phyloP scores from a whole-genome alignment of 305 asterid genomes.

The Fraxinus dipetala region DNA sequence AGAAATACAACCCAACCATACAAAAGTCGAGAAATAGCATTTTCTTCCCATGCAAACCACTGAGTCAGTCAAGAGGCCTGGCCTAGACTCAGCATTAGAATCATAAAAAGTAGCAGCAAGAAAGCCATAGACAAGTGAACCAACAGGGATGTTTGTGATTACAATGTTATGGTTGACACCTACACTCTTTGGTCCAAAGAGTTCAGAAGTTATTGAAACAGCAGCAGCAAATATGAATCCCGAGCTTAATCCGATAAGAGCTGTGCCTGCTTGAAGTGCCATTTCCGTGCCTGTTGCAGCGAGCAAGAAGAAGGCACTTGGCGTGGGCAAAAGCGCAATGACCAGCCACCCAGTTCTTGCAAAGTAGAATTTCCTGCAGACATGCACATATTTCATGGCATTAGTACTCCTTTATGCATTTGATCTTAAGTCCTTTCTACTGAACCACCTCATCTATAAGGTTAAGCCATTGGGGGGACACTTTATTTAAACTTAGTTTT shows the following conservation, averaged over 20 bases:
- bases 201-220: constrained; percentile 84
- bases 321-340: constrained; percentile 64
- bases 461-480: not conserved
- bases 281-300: constrained; percentile 41
- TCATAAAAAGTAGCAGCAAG: constrained; percentile 75
- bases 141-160: constrained; percentile 79
- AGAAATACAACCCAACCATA: constrained; percentile 78
- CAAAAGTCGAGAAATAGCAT: constrained; percentile 65
- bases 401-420: not conserved
- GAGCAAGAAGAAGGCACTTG: constrained; percentile 58
- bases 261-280: constrained; percentile 65
- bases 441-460: not conserved
- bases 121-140: constrained; percentile 74
- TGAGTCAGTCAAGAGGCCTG: constrained; percentile 24
- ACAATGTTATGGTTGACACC: constrained; percentile 90
- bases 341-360: constrained; percentile 91
- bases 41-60: constrained; percentile 74
- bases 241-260: constrained; percentile 76
- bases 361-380: constrained; percentile 58
- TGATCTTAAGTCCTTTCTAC: not conserved
- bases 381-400: not conserved
- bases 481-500: not conserved
- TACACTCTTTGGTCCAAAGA: constrained; percentile 67
- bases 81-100: constrained; percentile 28
- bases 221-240: constrained; percentile 89